A percentile compares a stretch with the other conserved stretches of the same genome.
Evolutionary conservation across 495 filamentous ascomycete species (phyloP).

Genomic region (Penicillium paradoxum): DNA sequence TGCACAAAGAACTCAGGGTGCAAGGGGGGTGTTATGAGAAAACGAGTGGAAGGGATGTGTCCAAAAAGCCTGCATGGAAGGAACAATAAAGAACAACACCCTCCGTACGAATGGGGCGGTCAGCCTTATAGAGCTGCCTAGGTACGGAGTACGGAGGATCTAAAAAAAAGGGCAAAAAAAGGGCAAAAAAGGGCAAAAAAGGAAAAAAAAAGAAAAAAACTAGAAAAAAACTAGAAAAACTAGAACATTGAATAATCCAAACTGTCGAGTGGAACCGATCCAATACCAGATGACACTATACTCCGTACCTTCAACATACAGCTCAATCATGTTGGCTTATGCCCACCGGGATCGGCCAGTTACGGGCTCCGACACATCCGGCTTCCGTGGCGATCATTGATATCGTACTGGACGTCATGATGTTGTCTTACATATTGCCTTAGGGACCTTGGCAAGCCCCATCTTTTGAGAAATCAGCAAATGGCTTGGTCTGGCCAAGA

Average conservation of each 20-base stretch:
- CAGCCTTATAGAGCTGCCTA: conserved; percentile 11
- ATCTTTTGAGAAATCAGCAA: neutral
- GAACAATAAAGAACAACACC: neutral
- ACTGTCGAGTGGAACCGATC: neutral
- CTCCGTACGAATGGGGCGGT: conserved; percentile 4
- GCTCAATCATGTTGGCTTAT: neutral
- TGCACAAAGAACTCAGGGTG: conserved; percentile 9
- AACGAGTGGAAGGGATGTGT: conserved; percentile 1
- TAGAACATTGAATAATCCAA: too few species aligned
- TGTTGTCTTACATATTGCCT: neutral
- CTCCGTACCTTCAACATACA: too few species aligned
- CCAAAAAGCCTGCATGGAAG: neutral
- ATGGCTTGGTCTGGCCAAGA: neutral
- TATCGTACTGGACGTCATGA: neutral
- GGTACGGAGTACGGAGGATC: too few species aligned
- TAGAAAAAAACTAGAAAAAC: too few species aligned
- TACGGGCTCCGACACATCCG: conserved; percentile 20
- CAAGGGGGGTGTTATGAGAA: too few species aligned
- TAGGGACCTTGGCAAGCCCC: conserved; percentile 1
- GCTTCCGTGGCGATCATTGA: conserved; percentile 4
- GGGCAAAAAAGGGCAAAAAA: neutral
- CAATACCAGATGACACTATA: too few species aligned
- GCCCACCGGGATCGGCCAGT: conserved; percentile 10
- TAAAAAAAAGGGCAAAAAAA: neutral
- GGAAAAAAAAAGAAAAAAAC: neutral